These are phyloP conservation scores for Macrotyloma uniflorum DNA, from an alignment of 306 rosid species.

Conservation along the genomic window DNA sequence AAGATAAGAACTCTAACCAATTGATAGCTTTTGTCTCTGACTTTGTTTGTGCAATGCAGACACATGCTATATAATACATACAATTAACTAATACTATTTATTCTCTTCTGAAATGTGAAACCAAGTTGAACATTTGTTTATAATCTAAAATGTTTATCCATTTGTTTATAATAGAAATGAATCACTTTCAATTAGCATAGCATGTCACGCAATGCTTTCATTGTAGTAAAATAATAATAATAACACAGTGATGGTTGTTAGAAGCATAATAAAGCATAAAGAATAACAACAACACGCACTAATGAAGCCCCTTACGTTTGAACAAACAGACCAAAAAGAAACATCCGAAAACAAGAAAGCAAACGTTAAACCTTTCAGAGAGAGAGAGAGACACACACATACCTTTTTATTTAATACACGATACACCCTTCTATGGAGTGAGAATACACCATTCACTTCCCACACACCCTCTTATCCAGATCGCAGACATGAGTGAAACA, in stretches of 20 bases:
- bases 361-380: constrained; percentile 12
- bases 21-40: no score
- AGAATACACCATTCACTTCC: not conserved
- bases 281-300: not conserved
- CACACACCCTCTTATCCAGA: not conserved
- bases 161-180: not conserved
- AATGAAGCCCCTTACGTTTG: not conserved
- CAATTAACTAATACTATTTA: no score
- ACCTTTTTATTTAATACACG: not conserved
- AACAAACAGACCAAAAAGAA: not conserved
- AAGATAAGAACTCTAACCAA: no score
- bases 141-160: no score
- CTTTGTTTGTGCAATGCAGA: no score
- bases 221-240: not conserved
- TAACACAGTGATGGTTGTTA: no score
- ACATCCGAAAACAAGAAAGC: not conserved
- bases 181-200: not conserved
- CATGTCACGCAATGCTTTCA: not conserved
- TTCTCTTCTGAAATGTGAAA: no score
- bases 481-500: not conserved
- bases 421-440: not conserved
- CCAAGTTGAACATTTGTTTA: no score
- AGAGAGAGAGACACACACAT: no score
- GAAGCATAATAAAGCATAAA: not conserved
- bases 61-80: no score